A percentile compares a stretch with the other conserved stretches of the same genome.
Evolutionary conservation across 2,329 filamentous ascomycete genomes (phyloP).

Genomic region (Colletotrichum plurivorum): DNA sequence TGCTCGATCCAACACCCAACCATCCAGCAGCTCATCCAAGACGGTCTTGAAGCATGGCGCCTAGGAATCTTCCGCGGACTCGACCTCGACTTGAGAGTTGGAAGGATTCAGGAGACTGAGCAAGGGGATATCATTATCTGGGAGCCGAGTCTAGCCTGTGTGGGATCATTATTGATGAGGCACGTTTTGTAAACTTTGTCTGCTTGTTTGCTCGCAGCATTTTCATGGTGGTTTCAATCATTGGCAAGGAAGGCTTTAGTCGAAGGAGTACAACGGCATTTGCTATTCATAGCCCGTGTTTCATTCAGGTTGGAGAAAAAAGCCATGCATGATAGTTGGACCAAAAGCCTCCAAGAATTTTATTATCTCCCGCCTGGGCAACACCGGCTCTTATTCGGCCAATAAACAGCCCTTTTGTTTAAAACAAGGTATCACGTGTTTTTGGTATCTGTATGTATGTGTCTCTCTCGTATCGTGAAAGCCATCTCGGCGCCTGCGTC

Average conservation of each 20-base stretch:
- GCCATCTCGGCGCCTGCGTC: constrained; percentile 18
- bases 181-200: constrained; percentile 9
- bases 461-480: constrained; percentile 12
- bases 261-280: background rate
- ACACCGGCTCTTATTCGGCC: background rate
- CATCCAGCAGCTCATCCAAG: background rate
- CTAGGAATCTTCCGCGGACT: too few relatives aligned
- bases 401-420: background rate
- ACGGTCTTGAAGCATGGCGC: background rate
- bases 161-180: background rate
- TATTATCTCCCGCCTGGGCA: background rate
- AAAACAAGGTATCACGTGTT: constrained; percentile 21
- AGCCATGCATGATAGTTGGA: background rate
- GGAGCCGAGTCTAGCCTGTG: background rate
- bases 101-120: background rate
- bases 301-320: background rate
- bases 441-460: constrained; percentile 39
- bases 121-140: background rate
- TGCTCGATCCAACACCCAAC: background rate
- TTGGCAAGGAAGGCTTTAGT: background rate
- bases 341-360: background rate
- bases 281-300: background rate
- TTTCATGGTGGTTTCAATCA: constrained; percentile 10
- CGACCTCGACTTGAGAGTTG: too few relatives aligned
- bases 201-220: background rate